Percentiles rank a stretch among this genome's conserved stretches.
These are phyloP conservation scores for Rhizopogon vinicolor DNA, from an alignment of 768 basidiomycete genomes.

Conservation along the genomic window DNA sequence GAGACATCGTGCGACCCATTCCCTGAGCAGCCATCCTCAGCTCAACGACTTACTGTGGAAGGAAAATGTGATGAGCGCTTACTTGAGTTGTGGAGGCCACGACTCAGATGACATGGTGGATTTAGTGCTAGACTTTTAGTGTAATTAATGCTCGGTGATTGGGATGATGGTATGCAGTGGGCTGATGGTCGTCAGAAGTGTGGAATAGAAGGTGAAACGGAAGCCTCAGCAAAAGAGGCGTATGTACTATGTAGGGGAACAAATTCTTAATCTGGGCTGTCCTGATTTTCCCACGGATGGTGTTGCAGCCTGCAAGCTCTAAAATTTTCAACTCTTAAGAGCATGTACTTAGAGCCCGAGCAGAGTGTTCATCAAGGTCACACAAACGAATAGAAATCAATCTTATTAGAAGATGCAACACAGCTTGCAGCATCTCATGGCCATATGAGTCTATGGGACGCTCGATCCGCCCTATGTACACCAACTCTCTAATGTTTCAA, in stretches of 20 bases:
- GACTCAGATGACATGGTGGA: slow-evolving; percentile 65
- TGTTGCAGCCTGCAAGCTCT: neutral
- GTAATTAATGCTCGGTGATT: neutral
- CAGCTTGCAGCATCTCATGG: slow-evolving; percentile 15
- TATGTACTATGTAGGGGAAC: no score
- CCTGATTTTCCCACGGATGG: slow-evolving; percentile 16
- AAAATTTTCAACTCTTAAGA: neutral
- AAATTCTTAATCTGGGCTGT: no score
- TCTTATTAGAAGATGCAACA: slow-evolving; percentile 21
- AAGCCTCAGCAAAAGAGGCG: no score
- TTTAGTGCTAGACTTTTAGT: neutral
- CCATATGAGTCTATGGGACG: slow-evolving; percentile 21
- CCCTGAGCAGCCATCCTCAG: slow-evolving; percentile 43
- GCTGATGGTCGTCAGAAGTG: neutral
- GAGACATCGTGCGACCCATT: slow-evolving; percentile 93
- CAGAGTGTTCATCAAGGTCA: neutral
- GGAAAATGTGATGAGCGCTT: slow-evolving; percentile 13
- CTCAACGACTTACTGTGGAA: neutral
- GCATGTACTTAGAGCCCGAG: no score
- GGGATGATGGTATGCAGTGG: neutral
- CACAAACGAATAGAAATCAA: neutral
- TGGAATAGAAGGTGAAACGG: slow-evolving; percentile 1
- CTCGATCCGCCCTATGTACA: slow-evolving; percentile 3
- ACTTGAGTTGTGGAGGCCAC: slow-evolving; percentile 83
- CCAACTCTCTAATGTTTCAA: slow-evolving; percentile 25